Base-by-base conservation (phyloP, 2,329 filamentous ascomycete species). In the Fusarium siculi region DNA sequence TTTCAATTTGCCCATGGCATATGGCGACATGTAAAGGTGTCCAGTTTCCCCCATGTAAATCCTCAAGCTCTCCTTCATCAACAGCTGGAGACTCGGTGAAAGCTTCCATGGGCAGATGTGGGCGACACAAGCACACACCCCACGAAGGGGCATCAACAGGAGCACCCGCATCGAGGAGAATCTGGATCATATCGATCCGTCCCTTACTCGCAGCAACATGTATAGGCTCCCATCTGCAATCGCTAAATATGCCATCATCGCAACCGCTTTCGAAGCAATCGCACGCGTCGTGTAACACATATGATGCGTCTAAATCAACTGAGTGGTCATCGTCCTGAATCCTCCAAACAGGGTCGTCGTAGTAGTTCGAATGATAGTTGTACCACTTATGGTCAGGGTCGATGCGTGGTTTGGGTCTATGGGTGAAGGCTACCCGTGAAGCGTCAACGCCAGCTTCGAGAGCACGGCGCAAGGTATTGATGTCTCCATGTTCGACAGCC, bases 161-260 rank as follows among this genome's bases (percentile, higher is more conserved):
- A 28, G 75, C 76, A 21, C 76, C 76, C 32, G 66, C 76, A 9
- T 74, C 74, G 28, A 78, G 68, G 14, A 78, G 74, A 39, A 71
- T 28, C 39, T 78, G 67, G 10, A 78, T 73, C 74, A 78, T 78
- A 25, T 78, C 76, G 40, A 68, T 76, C 18, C 76, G 68, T 37
- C 76, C 76, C 37, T 78, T 78, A 61, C 75, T 77, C 19, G 76
- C 76, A 14, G 76, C 76, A 30, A 78, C 58, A 39, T 78, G 76
- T 54, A 78, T 78, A 34, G 76, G 70, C 47, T 76, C 70, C 76
- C 76, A 78, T 39, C 74, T 72, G 39, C 76, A 78, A 54, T 78
- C 76, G 56, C 75, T 77, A 59, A 78, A 78, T 36, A 78, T 78
- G 34, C 76, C 76, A 25, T 78, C 76, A 42, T 78, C 76, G 64